A percentile compares a stretch with the other conserved stretches of the same genome.
Conservation (phyloP, 495 filamentous ascomycete species). For the Bryoglossum gracile region DNA sequence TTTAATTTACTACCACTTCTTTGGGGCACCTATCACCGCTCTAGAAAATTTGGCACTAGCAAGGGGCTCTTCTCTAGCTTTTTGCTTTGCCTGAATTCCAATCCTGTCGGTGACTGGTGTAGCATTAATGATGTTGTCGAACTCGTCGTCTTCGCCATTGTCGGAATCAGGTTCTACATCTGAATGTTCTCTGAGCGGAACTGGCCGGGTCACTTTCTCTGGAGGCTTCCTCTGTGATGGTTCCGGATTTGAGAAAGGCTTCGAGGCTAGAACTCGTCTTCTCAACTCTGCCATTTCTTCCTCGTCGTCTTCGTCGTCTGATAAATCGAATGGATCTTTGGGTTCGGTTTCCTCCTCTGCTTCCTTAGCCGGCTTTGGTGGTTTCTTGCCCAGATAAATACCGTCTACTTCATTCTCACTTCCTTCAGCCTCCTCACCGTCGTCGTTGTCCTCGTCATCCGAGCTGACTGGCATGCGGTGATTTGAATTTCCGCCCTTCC, state of each 20-base stretch:
- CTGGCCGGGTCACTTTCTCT: conserved; percentile 50
- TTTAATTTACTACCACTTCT: conserved; percentile 43
- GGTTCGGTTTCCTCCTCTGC: conserved; percentile 40
- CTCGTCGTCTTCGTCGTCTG: conserved; percentile 71
- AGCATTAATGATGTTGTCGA: conserved; percentile 88
- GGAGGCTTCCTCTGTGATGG: conserved; percentile 42
- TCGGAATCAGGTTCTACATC: conserved; percentile 69
- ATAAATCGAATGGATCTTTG: conserved; percentile 63
- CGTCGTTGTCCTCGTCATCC: conserved; percentile 48
- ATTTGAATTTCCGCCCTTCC: conserved; percentile 84
- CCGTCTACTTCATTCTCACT: conserved; percentile 38
- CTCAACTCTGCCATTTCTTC: conserved; percentile 90
- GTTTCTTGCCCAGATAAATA: conserved; percentile 51
- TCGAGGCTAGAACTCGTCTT: conserved; percentile 74
- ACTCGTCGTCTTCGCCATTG: conserved; percentile 59
- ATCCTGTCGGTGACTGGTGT: conserved; percentile 77
- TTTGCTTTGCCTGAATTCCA: conserved; percentile 51
- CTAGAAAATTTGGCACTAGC: conserved; percentile 57
- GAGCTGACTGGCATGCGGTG: conserved; percentile 47
- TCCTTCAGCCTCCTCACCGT: conserved; percentile 36
- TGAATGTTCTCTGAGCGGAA: conserved; percentile 50
- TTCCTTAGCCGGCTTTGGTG: conserved; percentile 28
- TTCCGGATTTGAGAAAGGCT: conserved; percentile 67
- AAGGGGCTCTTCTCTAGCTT: conserved; percentile 22
- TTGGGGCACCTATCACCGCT: conserved; percentile 50